phyloP scores from a whole-genome alignment of 441 rosid genomes.

The Hura crepitans region DNA sequence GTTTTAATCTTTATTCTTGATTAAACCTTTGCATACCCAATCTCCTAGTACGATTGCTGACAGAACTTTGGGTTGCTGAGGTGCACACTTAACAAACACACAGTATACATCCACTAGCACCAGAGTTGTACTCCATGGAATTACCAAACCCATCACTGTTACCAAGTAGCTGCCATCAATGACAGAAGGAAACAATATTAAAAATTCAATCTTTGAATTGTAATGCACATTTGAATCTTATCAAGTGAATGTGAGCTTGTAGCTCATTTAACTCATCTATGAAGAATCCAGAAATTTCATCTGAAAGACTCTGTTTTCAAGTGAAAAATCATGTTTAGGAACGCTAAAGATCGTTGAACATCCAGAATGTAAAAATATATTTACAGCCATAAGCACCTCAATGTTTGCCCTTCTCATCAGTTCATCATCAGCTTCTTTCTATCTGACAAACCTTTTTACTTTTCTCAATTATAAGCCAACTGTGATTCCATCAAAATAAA shows the following conservation, averaged over 20 bases:
- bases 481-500: not conserved
- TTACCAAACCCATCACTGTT: slow-evolving; percentile 67
- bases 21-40: slow-evolving; percentile 41
- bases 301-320: no score
- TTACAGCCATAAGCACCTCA: no score
- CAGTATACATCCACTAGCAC: slow-evolving; percentile 67
- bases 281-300: no score
- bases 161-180: slow-evolving; percentile 58
- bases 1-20: not conserved
- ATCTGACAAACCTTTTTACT: not conserved
- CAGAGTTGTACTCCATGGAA: slow-evolving; percentile 71
- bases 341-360: no score
- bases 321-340: no score
- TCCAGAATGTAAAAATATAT: no score
- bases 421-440: no score
- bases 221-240: no score
- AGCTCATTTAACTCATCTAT: no score
- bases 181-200: not conserved
- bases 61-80: slow-evolving; percentile 47
- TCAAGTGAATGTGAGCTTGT: no score
- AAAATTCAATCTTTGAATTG: no score
- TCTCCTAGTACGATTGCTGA: slow-evolving; percentile 57
- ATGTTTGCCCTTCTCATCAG: no score
- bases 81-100: slow-evolving; percentile 39
- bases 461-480: not conserved